Percentiles rank a stretch among this genome's conserved stretches.
Evolutionary conservation across 106 monocot genomes (phyloP).

Genomic region (Allium sativum): DNA sequence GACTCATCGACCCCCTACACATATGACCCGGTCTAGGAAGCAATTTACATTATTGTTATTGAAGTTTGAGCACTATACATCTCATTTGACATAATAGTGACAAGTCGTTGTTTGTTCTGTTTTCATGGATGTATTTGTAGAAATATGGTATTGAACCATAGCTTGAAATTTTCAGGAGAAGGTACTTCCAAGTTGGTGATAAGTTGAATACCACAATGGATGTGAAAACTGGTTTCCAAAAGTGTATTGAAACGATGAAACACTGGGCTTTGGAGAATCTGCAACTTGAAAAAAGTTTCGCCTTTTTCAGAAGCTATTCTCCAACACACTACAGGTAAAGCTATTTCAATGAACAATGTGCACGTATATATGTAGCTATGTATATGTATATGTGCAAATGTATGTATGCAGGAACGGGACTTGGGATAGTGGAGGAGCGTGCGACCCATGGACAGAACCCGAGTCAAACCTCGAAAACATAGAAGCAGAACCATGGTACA

Average conservation of each 20-base stretch:
- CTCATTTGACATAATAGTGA: too few relatives aligned
- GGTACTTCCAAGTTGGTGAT: slow-evolving; percentile 60
- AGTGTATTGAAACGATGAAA: slow-evolving; percentile 34
- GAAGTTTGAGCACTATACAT: too few relatives aligned
- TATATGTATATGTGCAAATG: neutral
- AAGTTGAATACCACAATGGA: slow-evolving; percentile 49
- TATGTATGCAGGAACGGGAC: slow-evolving; percentile 38
- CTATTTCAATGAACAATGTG: neutral
- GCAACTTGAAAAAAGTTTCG: slow-evolving; percentile 15
- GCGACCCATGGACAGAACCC: slow-evolving; percentile 22
- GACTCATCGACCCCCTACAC: too few relatives aligned
- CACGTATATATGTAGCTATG: neutral
- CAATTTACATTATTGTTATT: too few relatives aligned
- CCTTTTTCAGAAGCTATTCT: slow-evolving; percentile 69
- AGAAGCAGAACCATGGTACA: slow-evolving; percentile 52
- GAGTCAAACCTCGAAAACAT: neutral
- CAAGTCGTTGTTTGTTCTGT: too few relatives aligned
- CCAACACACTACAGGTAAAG: slow-evolving; percentile 61
- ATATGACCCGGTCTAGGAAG: too few relatives aligned
- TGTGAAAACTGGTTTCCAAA: slow-evolving; percentile 46
- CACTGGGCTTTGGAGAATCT: slow-evolving; percentile 35
- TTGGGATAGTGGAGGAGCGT: slow-evolving; percentile 53
- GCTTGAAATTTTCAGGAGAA: slow-evolving; percentile 30
- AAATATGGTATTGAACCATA: too few relatives aligned
- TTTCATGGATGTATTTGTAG: too few relatives aligned